Base-by-base conservation (phyloP, 352 stramenopile species). In the Globisporangium cederbergense region DNA sequence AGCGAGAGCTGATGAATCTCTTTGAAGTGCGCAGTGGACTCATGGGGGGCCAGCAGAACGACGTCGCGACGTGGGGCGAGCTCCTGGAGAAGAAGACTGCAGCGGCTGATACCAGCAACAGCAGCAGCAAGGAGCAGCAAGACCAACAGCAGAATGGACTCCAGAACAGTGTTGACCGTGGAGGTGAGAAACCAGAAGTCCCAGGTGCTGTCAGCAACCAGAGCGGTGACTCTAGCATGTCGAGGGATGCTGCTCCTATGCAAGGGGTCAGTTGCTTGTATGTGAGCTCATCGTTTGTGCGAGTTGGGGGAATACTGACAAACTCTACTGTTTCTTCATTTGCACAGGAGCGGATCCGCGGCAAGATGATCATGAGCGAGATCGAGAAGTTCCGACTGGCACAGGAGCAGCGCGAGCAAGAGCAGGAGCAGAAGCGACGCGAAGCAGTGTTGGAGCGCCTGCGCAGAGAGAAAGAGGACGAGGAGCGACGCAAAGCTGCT, bases 381-480 rank as follows among this genome's bases (percentile, higher is more conserved):
- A 74, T 83, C 25, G 75, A 77, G 45, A 83, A 81, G 20, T 81
- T 83, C 28, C 73, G 73, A 5, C 22, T 76, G 43, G 68, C 73
- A n/a, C 71, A 83, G 66, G 64, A 79, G 34, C 65, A 81, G 45
- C 75, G 75, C 2, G 70, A 79, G 18, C 71, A 69, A 51, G 68
- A 79, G 30, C 38, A 71, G 16, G 71, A 81, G 42, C 60, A 71
- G 2, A 75, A 76, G 59, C 71, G 71, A 1, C 59, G 62, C 2
- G 66, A 76, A 20, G 64, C 70, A 20, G 58, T 74, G n/a, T 66
- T 70, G 9, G 69, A 81, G 32, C 60, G 60, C 4, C 28, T 79
- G 20, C 72, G 65, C 9, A 47, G 40, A 30, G 70, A 78, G 28
- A 59, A 74, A 25, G 58, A 71, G 42, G 65, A 75, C 28, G 71